Conservation (phyloP, 2,329 filamentous ascomycete genomes). For the Fusarium phyllophilum region DNA sequence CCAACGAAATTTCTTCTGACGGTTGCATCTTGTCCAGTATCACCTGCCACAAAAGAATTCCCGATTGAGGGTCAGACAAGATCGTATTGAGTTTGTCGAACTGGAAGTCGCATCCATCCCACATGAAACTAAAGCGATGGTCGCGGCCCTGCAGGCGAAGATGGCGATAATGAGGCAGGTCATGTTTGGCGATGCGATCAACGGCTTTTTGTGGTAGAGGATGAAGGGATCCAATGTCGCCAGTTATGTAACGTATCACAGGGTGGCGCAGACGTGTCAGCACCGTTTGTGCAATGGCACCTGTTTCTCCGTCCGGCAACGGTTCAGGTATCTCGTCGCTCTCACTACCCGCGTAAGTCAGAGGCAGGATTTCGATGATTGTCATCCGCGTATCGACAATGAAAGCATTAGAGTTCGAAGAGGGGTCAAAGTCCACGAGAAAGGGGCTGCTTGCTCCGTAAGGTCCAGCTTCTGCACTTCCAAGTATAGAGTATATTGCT, state of each 20-base stretch:
- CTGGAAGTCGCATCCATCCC: slow-evolving; percentile 52
- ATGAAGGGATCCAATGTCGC: slow-evolving; percentile 55
- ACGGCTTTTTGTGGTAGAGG: slow-evolving; percentile 40
- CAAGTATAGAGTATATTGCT: slow-evolving; percentile 53
- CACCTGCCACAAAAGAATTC: slow-evolving; percentile 56
- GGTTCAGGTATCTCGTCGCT: not conserved
- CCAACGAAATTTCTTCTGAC: slow-evolving; percentile 35
- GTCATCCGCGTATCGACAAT: slow-evolving; percentile 52
- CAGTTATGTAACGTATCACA: slow-evolving; percentile 55
- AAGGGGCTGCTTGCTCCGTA: slow-evolving; percentile 49
- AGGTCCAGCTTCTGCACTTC: slow-evolving; percentile 56
- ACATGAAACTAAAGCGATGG: slow-evolving; percentile 55
- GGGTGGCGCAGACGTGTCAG: slow-evolving; percentile 55
- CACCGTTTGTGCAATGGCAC: slow-evolving; percentile 55
- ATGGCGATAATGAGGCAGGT: slow-evolving; percentile 45
- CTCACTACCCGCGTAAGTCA: slow-evolving; percentile 9
- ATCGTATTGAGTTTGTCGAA: slow-evolving; percentile 45
- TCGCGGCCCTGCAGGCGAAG: slow-evolving; percentile 55
- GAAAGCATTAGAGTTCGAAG: slow-evolving; percentile 45
- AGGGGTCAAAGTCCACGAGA: slow-evolving; percentile 33
- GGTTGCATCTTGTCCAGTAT: slow-evolving; percentile 47
- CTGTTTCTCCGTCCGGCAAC: slow-evolving; percentile 48
- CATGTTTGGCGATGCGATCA: slow-evolving; percentile 25
- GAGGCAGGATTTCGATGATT: slow-evolving; percentile 51
- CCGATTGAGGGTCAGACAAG: slow-evolving; percentile 39